Evolutionary conservation across 1,284 basidiomycete species (phyloP).

Genomic region (Mycosarcoma mackinlayi): DNA sequence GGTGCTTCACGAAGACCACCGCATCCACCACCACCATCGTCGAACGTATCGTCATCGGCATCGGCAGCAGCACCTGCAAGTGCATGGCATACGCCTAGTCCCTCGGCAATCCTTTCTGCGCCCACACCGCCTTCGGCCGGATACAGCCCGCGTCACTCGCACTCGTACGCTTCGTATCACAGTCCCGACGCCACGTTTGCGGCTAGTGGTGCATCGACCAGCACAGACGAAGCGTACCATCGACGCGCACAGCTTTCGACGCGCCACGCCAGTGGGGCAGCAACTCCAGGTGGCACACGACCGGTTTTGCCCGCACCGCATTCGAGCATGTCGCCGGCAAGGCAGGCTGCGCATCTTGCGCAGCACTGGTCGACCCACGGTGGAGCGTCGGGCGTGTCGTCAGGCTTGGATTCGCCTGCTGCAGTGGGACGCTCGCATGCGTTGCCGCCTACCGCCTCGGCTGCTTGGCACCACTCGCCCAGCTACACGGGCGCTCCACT

Average conservation of each 20-base stretch:
- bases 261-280: too few species aligned
- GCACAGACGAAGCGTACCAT: too few species aligned
- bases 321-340: slow-evolving; percentile 9
- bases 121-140: slow-evolving; percentile 15
- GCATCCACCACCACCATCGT: neutral
- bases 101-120: slow-evolving; percentile 2
- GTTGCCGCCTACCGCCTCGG: too few species aligned
- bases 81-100: slow-evolving; percentile 26
- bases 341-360: neutral
- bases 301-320: neutral
- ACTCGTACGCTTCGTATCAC: slow-evolving; percentile 2
- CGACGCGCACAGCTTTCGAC: too few species aligned
- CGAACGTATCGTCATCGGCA: neutral
- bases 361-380: neutral
- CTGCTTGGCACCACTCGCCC: neutral
- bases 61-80: neutral
- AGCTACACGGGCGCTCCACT: neutral
- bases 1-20: neutral
- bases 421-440: neutral
- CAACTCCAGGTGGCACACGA: too few species aligned
- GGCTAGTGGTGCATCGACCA: too few species aligned
- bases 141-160: slow-evolving; percentile 10
- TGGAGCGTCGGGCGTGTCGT: neutral
- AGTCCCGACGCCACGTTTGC: neutral
- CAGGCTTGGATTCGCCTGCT: neutral